Evolutionary conservation across 2,329 filamentous ascomycete genomes (phyloP), one percentile per base, ranked within the genome.

Genomic region (Chaetomium olivaceum): DNA sequence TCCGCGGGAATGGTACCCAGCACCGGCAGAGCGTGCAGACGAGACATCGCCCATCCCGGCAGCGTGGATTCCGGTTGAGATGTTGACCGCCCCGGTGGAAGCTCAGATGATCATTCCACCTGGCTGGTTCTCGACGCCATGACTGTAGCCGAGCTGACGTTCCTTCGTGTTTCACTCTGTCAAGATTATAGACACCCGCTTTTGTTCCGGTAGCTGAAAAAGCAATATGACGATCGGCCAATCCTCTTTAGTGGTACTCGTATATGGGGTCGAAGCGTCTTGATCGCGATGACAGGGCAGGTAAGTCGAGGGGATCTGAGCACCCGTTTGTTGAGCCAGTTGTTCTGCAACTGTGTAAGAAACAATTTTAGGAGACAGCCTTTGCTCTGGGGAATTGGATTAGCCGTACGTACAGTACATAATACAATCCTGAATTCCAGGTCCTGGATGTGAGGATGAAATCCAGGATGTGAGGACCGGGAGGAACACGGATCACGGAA

Each of bases 171-270:
- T 33, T 43, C 19, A 3, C 36, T 43, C 3, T 19, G 36, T 43
- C 36, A 16, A 43, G 36, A 19, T 43, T 88, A 91, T 55, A 91
- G 67, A 23, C 74, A 76, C 39, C 80, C 79, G 58, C 85, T 83
- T 83, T 71, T 84, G 83, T 71, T 84, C 81, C 1, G 75, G 76
- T 76, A 87, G 89, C 36, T 19, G 14, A 19, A 86, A 73, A 91
- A 92, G 71, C 88, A 90, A 91, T 87, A 72, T 90, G 91, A 74
- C 91, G 89, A 70, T 90, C 80, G 73, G 91, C 87, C 4, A 91
- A 82, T 61, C 83, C 59, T 85, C 87, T 46, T 89, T 84, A 12
- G 89, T 85, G 23, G 70, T 71, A 52, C 80, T 75, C 7, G 31
- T 12, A 33, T 33, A 2, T 14, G 11, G 9, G 33, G 12, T 12